Evolutionary conservation across 2,329 filamentous ascomycete genomes (phyloP).

Genomic region (Elsinoe batatas): DNA sequence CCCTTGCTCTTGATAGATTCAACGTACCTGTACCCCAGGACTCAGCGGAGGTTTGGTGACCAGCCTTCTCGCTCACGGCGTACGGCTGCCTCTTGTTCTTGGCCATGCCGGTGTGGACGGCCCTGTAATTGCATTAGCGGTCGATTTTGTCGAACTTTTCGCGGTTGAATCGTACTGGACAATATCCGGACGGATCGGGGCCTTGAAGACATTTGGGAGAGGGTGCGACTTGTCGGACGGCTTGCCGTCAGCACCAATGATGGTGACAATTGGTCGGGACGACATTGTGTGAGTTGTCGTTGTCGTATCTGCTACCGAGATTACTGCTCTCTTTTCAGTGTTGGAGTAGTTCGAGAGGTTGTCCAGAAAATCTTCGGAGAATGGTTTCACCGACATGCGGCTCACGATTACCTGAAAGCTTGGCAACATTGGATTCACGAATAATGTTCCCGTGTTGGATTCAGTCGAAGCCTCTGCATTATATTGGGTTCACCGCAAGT

Average conservation of each 20-base stretch:
- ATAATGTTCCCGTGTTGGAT: no score
- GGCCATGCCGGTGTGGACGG: slow-evolving; percentile 94
- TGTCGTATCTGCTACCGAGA: slow-evolving; percentile 13
- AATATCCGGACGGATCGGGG: slow-evolving; percentile 97
- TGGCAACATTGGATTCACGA: no score
- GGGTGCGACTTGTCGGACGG: slow-evolving; percentile 80
- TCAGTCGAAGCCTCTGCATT: no score
- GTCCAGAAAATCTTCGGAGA: no score
- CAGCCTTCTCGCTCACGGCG: slow-evolving; percentile 99
- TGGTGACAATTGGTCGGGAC: slow-evolving; percentile 93
- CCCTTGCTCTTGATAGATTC: slow-evolving; percentile 16
- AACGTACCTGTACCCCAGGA: slow-evolving; percentile 92
- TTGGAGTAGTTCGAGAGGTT: no score
- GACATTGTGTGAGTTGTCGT: slow-evolving; percentile 54
- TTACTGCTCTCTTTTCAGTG: not conserved
- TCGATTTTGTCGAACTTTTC: slow-evolving; percentile 14
- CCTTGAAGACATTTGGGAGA: slow-evolving; percentile 92
- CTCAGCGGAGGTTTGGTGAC: slow-evolving; percentile 99
- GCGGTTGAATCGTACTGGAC: slow-evolving; percentile 62
- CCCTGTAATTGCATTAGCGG: slow-evolving; percentile 35
- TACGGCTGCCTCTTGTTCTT: slow-evolving; percentile 99
- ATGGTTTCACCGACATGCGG: no score
- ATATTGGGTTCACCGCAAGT: no score
- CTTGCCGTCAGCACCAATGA: slow-evolving; percentile 93
- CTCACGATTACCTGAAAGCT: no score